Conservation (phyloP, 73 alveolate species). For the Tetrahymena malaccensis region DNA sequence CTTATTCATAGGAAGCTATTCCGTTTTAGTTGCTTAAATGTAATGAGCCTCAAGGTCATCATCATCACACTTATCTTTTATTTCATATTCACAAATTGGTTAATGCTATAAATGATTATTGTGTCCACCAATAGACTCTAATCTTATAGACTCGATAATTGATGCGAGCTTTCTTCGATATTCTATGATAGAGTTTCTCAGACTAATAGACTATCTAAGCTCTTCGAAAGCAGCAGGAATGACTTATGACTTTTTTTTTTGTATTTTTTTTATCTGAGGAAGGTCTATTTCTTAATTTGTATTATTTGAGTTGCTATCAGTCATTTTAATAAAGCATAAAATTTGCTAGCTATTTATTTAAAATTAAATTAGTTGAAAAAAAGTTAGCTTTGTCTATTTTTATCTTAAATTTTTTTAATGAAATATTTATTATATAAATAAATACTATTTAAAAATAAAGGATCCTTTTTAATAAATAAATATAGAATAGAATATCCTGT, state of each 20-base stretch:
- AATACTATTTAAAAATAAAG: too few species aligned
- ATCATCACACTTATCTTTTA: neutral
- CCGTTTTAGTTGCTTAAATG: neutral
- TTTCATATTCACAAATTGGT: neutral
- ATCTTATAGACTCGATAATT: neutral
- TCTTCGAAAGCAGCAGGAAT: neutral
- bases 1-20: neutral
- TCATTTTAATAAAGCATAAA: too few species aligned
- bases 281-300: too few species aligned
- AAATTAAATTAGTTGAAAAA: too few species aligned
- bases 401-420: too few species aligned
- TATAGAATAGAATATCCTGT: too few species aligned
- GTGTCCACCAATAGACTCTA: neutral
- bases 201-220: neutral
- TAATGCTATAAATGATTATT: neutral
- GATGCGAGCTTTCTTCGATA: neutral
- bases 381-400: too few species aligned
- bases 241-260: neutral
- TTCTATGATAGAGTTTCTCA: neutral
- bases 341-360: too few species aligned
- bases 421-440: too few species aligned
- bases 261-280: too few species aligned
- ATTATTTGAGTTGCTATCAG: too few species aligned
- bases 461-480: too few species aligned
- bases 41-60: neutral